Conservation (phyloP, 2,329 filamentous ascomycete species). For the Calonectria ilicicola region DNA sequence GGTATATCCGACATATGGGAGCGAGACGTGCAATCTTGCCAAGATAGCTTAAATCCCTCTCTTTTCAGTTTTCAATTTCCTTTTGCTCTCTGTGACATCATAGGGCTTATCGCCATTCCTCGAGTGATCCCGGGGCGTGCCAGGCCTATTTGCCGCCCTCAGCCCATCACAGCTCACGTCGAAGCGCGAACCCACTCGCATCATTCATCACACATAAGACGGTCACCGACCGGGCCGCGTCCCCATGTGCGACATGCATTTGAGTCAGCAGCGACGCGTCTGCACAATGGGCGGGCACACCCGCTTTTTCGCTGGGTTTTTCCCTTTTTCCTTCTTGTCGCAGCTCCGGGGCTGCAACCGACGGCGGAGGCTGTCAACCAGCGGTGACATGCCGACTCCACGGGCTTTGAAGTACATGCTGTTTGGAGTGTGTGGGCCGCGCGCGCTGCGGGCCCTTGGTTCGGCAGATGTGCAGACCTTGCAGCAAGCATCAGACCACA, state of each 20-base stretch:
- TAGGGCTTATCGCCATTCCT: neutral
- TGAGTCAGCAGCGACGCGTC: too few species aligned
- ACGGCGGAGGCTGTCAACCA: neutral
- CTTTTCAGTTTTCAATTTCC: neutral
- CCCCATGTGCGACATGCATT: slow-evolving; percentile 2
- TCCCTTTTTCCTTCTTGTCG: neutral
- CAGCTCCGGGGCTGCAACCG: neutral
- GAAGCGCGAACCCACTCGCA: neutral
- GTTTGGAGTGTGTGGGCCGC: neutral
- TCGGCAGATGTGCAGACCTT: neutral
- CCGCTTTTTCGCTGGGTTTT: neutral
- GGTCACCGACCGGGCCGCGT: neutral
- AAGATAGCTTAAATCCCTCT: neutral
- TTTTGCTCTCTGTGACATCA: neutral
- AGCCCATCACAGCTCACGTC: neutral
- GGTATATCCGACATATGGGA: neutral
- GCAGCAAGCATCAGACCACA: neutral
- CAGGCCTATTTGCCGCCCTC: neutral
- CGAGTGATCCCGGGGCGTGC: neutral
- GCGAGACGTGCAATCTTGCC: neutral
- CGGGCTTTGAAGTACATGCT: neutral
- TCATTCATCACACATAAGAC: neutral
- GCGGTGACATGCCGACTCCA: neutral
- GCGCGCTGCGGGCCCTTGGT: neutral
- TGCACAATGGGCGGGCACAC: neutral